Base-by-base conservation (phyloP, 2,329 filamentous ascomycete species). In the Polychaeton citri region DNA sequence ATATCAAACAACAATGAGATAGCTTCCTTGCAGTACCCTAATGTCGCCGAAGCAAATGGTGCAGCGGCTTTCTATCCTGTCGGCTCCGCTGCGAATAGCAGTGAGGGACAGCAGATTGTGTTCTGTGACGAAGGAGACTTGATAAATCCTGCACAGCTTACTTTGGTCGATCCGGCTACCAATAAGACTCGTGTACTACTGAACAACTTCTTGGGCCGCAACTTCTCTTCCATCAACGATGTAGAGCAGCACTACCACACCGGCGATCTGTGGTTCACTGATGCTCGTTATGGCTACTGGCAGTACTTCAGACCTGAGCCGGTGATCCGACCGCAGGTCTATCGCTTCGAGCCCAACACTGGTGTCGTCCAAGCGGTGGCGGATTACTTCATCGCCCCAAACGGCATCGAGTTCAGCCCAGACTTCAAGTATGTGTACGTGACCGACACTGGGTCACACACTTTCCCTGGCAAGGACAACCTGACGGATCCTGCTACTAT, bases 191-290 rank as follows among this genome's bases (percentile, higher is more conserved):
- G 43, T n/a, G 47, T 50, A 0, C 55, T 79, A 4, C 36, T 79
- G 8, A 73, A 72, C 49, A 75, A 70, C 52, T 79, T 63, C 50
- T 69, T 72, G 20, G 74, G 74, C n/a, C 64, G 71, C 64, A 58
- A 73, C 38, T 77, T 77, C 54, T 73, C 66, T 48, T 74, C 70
- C 0, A 51, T 75, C 6, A 77, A 77, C 44, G 74, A 78, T 37
- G 60, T 71, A 0, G 60, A 61, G 2, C 55, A 74, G 37, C 65
- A 76, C 41, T 68, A 70, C 2, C 48, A 51, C 3, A 75, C 68
- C 35, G 62, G 64, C 9, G 66, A 74, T 24, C 54, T 79, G 4
- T 79, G 75, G 58, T 77, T 79, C 45, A 78, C 73, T 1, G 74
- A 79, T 38, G 67, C 70, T 0, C 59, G 66, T 5, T 78, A 77